Base-by-base conservation (phyloP, 2,329 filamentous ascomycete genomes). In the Sporothrix brasiliensis region DNA sequence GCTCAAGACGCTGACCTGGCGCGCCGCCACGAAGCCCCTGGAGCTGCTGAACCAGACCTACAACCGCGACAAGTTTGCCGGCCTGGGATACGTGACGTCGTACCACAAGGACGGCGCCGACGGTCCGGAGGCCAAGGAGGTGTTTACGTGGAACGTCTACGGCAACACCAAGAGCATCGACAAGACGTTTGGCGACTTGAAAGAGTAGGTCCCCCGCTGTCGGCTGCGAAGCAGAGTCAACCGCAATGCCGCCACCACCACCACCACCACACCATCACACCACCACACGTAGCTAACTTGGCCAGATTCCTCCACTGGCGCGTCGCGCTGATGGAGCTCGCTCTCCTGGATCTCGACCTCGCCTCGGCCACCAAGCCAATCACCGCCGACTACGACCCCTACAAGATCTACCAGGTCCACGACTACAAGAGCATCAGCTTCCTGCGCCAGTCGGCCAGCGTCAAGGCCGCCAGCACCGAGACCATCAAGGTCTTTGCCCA, bases 71-170 rank as follows among this genome's bases (percentile, higher is more conserved):
- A 94, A 92, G 81, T 97, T 95, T 76, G 87, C 84, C 9, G 89
- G 89, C 1, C 80, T 97, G 70, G 94, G 94, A 52, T 97, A 91
- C 78, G 87, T 97, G 67, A 92, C 92, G 0, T 85, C 84, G n/a
- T 89, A 95, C 50, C 30, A 54, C 75, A 81, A 84, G 69, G 83
- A 84, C 49, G 83, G 84, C 0, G 83, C 84, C 0, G 69, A 53
- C 14, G 73, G 75, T 44, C 77, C 79, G 2, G 79, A 79, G 73
- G 78, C 81, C 71, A 83, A 87, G 76, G 87, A 90, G 78, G 78
- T 97, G 70, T 89, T 94, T 65, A 95, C 92, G 2, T 97, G 94
- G 91, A 97, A 97, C 79, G 89, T 97, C 77, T 97, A 98, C 78
- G 94, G 94, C 16, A 88, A 88, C 50, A 92, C 94, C 73, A 95